Evolutionary conservation across 1,284 basidiomycete genomes (phyloP), one percentile per base, ranked within the genome.

Genomic region (Xerocomus amazonicus): DNA sequence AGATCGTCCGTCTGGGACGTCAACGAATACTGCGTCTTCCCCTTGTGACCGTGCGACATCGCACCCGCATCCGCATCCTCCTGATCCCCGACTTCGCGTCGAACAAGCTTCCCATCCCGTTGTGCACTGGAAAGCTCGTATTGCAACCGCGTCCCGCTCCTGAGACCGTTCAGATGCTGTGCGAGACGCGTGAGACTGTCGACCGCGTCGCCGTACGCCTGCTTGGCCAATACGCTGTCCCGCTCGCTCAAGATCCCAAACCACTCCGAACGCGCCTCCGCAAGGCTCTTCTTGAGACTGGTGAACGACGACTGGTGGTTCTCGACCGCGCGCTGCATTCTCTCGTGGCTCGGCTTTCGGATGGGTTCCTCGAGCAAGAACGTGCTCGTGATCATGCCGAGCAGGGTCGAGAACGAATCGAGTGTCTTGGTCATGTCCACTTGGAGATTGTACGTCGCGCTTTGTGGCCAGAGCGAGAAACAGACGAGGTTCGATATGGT

Each of bases 241-340:
- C 65, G 66, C 44, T 69, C 71, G 14, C 60, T 61, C 9, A 73
- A 64, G 3, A 71, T 69, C 14, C 73, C 74, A 43, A 87, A 69
- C 67, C 90, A 83, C 67, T 97, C 94, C 14, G 85, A 87, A 56
- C 84, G 84, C 5, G 94, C 92, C 68, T 97, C 93, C 0, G 73
- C 75, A 8, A 97, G 72, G 56, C 83, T 89, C 57, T 86, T 85
- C 70, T 93, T 91, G 51, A 97, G 78, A 31, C 81, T 84, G 9
- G 88, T 93, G 65, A 97, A 97, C 35, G 89, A 90, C 19, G 82
- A 80, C 57, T 94, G 90, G 58, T 97, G 93, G 33, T 80, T 78
- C 56, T 88, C 80, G 41, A 92, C 83, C 0, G 92, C 90, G 36
- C 78, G 75, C 55, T 87, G 79, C 44, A 92, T 77, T 53, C 82